Percentiles rank a stretch among this genome's conserved stretches.
Conservation (phyloP, 495 filamentous ascomycete genomes). For the Daldinia concentrica region DNA sequence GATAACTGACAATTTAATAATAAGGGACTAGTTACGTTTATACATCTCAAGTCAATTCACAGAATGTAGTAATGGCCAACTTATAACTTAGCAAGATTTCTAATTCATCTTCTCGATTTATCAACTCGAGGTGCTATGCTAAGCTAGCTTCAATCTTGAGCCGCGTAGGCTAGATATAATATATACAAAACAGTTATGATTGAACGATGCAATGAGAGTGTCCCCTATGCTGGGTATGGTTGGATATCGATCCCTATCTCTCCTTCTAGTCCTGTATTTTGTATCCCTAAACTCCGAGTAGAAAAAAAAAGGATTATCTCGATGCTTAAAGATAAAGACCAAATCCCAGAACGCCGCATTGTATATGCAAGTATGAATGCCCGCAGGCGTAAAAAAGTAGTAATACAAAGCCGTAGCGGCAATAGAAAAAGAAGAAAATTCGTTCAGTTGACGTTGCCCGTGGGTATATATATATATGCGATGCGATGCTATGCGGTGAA, state of each 20-base stretch:
- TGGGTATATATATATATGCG: conserved; percentile 33
- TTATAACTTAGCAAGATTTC: neutral
- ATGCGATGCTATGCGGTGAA: conserved; percentile 20
- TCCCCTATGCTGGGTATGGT: neutral
- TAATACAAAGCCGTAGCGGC: conserved; percentile 20
- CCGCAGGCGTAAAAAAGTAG: conserved; percentile 7
- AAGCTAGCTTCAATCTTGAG: conserved; percentile 6
- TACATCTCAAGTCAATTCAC: neutral
- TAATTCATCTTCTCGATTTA: neutral
- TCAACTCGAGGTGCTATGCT: neutral
- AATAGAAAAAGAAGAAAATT: conserved; percentile 4
- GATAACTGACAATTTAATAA: neutral
- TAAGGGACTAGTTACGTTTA: neutral
- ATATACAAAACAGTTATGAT: conserved; percentile 10
- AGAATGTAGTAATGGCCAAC: neutral
- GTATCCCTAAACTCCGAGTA: neutral
- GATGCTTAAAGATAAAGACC: conserved; percentile 10
- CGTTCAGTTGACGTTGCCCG: conserved; percentile 17
- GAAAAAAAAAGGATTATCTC: neutral
- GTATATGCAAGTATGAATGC: conserved; percentile 17
- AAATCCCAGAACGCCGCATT: conserved; percentile 10
- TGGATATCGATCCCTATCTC: neutral
- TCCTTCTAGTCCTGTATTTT: conserved; percentile 5
- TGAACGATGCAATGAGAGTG: conserved; percentile 2
- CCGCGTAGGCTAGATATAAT: neutral